These are phyloP conservation scores for Candida khao-thaluensis DNA, from an alignment of 805 yeast species.

Conservation along the genomic window DNA sequence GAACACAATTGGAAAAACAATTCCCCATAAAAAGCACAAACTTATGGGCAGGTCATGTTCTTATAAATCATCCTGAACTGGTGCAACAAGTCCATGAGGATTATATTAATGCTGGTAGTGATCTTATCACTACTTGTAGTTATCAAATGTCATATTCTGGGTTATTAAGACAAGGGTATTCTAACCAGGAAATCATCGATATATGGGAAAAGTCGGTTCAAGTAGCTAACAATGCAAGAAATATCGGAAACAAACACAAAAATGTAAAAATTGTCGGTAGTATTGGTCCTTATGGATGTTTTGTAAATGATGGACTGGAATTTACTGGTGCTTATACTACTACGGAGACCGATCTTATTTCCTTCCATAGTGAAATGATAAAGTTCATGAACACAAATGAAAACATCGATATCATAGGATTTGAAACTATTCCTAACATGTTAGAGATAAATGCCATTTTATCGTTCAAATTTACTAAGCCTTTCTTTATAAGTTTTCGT, in stretches of 20 bases:
- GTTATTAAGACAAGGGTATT: conserved; percentile 23
- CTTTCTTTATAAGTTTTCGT: conserved; percentile 46
- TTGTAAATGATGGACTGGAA: conserved; percentile 65
- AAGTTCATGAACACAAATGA: conserved; percentile 32
- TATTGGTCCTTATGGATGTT: conserved; percentile 79
- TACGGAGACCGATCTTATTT: conserved; percentile 35
- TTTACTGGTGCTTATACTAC: conserved; percentile 60
- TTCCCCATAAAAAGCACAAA: conserved; percentile 26
- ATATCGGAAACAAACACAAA: not conserved
- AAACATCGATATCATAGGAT: conserved; percentile 54
- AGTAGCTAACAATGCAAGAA: conserved; percentile 19
- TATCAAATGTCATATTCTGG: conserved; percentile 57
- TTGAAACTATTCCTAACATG: conserved; percentile 72
- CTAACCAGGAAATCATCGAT: conserved; percentile 15
- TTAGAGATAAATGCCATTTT: conserved; percentile 52
- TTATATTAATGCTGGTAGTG: conserved; percentile 55
- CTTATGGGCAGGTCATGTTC: conserved; percentile 63
- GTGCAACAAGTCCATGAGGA: conserved; percentile 49
- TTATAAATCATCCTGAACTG: conserved; percentile 42
- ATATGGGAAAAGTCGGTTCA: conserved; percentile 26
- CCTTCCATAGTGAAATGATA: conserved; percentile 51
- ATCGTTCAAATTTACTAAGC: conserved; percentile 29
- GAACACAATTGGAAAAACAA: conserved; percentile 58
- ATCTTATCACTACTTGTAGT: conserved; percentile 53
- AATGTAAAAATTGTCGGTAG: conserved; percentile 50